Percentiles rank a stretch among this genome's conserved stretches.
Conservation (phyloP, 78 protist genomes). For the slime mould (Dictyostelium discoideum) region dicty_2.7 NC_007090.3:3185001-3185500, state of each 20-base stretch:
- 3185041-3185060: not conserved
- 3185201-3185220: conserved; percentile 10
- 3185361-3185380: not conserved
- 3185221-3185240: conserved; percentile 7
- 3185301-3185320: not conserved
- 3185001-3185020: not conserved
- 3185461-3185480: not conserved
- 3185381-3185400: not conserved
- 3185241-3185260: conserved; percentile 8
- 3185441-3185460: not conserved
- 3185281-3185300: not conserved
- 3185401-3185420: not conserved
- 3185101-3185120: not conserved
- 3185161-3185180: not conserved
- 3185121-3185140: not conserved
- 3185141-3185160: not conserved
- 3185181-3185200: not conserved
- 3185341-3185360: not conserved
- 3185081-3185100: not conserved
- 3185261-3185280: not conserved
- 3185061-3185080: not conserved
- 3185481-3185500: not conserved
- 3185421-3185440: conserved; percentile 22
- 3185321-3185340: not conserved
- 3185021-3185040: not conserved